A percentile compares a stretch with the other conserved stretches of the same genome.
phyloP scores from a whole-genome alignment of 2,329 filamentous ascomycete species.

The Colletotrichum scovillei region DNA sequence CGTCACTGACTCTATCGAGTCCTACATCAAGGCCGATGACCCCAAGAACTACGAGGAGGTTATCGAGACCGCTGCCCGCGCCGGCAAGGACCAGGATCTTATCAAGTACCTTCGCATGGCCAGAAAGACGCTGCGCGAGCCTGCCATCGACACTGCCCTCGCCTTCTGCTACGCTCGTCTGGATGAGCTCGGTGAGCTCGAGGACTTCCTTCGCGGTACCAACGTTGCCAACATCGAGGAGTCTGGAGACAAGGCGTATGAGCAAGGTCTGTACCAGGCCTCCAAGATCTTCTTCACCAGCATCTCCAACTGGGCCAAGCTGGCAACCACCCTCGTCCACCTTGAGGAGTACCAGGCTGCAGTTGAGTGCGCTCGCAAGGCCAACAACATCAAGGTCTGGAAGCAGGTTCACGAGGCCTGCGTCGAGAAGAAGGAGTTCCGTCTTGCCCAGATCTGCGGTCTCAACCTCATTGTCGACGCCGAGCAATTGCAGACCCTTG shows the following conservation, averaged over 20 bases:
- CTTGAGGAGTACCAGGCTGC: constrained; percentile 97
- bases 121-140: constrained; percentile 94
- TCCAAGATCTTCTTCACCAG: constrained; percentile 97
- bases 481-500: constrained; percentile 90
- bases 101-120: constrained; percentile 98
- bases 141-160: constrained; percentile 90
- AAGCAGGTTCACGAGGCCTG: constrained; percentile 98
- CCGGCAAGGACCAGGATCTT: constrained; percentile 97
- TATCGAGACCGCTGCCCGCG: constrained; percentile 93
- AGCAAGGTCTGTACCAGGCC: constrained; percentile 92
- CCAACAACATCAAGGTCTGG: constrained; percentile 99
- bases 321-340: constrained; percentile 97
- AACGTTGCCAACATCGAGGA: constrained; percentile 97
- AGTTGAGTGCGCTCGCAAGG: constrained; percentile 97
- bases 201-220: constrained; percentile 92
- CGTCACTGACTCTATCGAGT: constrained; percentile 91
- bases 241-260: constrained; percentile 97
- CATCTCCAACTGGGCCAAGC: constrained; percentile 99
- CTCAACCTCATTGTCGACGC: constrained; percentile 98
- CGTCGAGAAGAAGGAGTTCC: constrained; percentile 98
- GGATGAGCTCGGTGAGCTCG: constrained; percentile 90
- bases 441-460: constrained; percentile 97
- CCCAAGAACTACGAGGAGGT: constrained; percentile 95
- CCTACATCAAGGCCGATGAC: constrained; percentile 95
- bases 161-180: constrained; percentile 94